A percentile compares a stretch with the other conserved stretches of the same genome.
Evolutionary conservation across 169 alveolate genomes (phyloP).

Genomic region (Plasmodium relictum): DNA sequence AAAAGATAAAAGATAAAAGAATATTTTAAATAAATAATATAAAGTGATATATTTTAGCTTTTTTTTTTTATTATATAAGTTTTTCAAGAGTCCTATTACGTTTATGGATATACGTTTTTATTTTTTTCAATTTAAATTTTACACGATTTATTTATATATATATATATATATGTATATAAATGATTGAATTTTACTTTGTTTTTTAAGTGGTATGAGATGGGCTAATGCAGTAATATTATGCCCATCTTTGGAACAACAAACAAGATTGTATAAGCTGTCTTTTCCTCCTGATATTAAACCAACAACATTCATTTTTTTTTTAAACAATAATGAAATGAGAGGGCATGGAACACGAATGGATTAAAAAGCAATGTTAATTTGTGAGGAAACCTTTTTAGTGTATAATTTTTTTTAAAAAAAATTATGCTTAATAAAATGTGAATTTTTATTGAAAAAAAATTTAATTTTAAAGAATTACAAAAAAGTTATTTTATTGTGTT

Average conservation of each 20-base stretch:
- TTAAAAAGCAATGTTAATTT: not conserved
- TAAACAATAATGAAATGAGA: not conserved
- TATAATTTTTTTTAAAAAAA: not conserved
- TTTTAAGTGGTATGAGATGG: conserved; percentile 71
- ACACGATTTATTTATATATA: not conserved
- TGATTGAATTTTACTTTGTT: conserved; percentile 21
- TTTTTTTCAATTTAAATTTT: no score
- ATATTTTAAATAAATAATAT: no score
- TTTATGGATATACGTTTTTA: no score
- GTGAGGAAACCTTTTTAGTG: not conserved
- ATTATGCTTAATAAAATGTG: not conserved
- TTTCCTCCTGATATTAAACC: conserved; percentile 93
- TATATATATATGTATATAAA: conserved; percentile 2
- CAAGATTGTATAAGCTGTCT: conserved; percentile 87
- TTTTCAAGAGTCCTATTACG: no score
- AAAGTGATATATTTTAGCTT: no score
- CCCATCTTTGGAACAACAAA: conserved; percentile 79
- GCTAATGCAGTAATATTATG: conserved; percentile 66
- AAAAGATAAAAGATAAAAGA: no score
- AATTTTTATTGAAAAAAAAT: not conserved
- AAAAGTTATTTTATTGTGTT: no score
- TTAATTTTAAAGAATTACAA: no score
- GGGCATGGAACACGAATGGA: not conserved
- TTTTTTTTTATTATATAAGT: no score
- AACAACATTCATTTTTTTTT: conserved; percentile 83